Conservation (phyloP, 2,329 filamentous ascomycete species). For the Ceratocystis eucalypticola region DNA sequence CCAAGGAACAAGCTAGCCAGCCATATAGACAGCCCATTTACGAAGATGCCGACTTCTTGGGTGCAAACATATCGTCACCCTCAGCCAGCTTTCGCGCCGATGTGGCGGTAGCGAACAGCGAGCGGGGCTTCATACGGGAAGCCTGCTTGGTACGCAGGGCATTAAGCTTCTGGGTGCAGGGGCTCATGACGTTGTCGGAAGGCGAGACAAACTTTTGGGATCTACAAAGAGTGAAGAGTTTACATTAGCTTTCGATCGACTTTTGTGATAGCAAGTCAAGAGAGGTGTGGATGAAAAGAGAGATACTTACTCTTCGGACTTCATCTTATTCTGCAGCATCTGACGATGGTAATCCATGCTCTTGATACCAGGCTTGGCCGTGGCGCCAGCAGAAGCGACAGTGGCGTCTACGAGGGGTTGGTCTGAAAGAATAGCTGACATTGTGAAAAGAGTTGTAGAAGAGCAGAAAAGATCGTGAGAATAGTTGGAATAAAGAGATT, state of each 20-base stretch:
- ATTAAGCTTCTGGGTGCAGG: slow-evolving; percentile 69
- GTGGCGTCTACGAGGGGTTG: slow-evolving; percentile 17
- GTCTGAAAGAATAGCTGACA: slow-evolving; percentile 3
- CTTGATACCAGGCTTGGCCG: slow-evolving; percentile 39
- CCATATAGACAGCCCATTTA: not conserved
- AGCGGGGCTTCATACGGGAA: slow-evolving; percentile 57
- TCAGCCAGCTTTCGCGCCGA: slow-evolving; percentile 47
- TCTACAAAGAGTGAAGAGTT: slow-evolving; percentile 22
- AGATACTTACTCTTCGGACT: slow-evolving; percentile 43
- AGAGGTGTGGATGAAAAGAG: not conserved
- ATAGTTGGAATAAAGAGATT: not conserved
- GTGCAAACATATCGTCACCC: slow-evolving; percentile 30
- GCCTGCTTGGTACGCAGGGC: slow-evolving; percentile 70
- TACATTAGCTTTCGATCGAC: not conserved
- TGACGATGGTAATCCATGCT: slow-evolving; percentile 69
- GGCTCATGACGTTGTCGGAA: slow-evolving; percentile 80
- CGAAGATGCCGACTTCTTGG: slow-evolving; percentile 23
- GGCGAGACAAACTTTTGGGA: slow-evolving; percentile 58
- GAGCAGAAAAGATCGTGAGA: not conserved
- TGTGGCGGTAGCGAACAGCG: slow-evolving; percentile 48
- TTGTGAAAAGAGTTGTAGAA: not conserved
- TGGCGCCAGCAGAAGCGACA: slow-evolving; percentile 23
- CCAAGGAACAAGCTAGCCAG: not conserved
- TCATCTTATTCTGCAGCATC: slow-evolving; percentile 58
- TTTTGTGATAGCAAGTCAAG: not conserved